Percentiles rank a stretch among this genome's conserved stretches.
phyloP scores from a whole-genome alignment of 2,329 filamentous ascomycete species.

The Penicillium frequentans region DNA sequence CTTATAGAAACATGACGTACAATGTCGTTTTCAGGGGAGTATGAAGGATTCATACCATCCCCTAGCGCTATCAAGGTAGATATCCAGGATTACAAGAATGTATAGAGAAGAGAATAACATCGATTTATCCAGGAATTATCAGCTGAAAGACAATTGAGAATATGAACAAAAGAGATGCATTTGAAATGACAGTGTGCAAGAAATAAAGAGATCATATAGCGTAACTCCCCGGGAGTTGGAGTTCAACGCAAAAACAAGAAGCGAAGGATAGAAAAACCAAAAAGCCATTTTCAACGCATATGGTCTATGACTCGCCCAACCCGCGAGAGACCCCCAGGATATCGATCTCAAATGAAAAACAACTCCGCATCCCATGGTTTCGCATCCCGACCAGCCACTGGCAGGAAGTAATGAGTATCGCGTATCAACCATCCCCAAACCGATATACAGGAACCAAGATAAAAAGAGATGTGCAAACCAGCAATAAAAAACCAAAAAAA shows the following conservation, averaged over 20 bases:
- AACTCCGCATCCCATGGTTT: constrained; percentile 43
- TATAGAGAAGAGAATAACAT: constrained; percentile 4
- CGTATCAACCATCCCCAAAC: constrained; percentile 32
- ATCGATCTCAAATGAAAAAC: constrained; percentile 29
- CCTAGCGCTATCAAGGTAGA: neutral
- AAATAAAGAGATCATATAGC: constrained; percentile 16
- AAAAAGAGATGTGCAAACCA: constrained; percentile 24
- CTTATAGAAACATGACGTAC: neutral
- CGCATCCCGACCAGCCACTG: constrained; percentile 32
- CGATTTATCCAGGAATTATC: constrained; percentile 10
- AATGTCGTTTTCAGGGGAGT: neutral
- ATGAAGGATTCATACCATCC: neutral
- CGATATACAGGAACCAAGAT: constrained; percentile 35
- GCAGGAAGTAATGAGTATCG: constrained; percentile 32
- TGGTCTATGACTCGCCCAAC: constrained; percentile 32
- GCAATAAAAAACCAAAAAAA: constrained; percentile 26
- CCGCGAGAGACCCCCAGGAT: constrained; percentile 32
- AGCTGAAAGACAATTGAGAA: constrained; percentile 2
- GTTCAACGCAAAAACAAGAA: constrained; percentile 20
- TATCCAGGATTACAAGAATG: neutral
- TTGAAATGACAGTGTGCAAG: constrained; percentile 16
- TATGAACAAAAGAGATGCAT: constrained; percentile 15
- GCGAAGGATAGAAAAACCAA: constrained; percentile 8
- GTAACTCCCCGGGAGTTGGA: constrained; percentile 13
- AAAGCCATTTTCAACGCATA: constrained; percentile 29